A percentile compares a stretch with the other conserved stretches of the same genome.
Conservation (phyloP, 805 yeast species). For the Candida nonsorbophila region DNA sequence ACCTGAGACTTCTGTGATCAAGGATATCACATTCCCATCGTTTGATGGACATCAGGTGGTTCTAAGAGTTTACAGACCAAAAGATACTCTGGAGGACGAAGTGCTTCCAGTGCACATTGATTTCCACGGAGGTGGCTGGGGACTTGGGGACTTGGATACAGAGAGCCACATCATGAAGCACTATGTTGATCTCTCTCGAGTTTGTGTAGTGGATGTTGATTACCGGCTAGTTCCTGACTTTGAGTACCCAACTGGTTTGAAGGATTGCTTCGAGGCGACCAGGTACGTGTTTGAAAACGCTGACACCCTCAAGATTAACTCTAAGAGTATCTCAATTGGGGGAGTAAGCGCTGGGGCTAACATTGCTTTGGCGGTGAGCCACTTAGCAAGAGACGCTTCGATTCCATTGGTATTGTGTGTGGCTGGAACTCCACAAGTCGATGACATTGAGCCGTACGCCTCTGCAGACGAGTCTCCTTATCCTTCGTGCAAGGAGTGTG, state of each 20-base stretch:
- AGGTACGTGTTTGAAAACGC: conserved; percentile 18
- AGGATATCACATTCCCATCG: conserved; percentile 23
- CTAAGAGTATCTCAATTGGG: conserved; percentile 16
- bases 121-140: conserved; percentile 32
- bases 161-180: conserved; percentile 21
- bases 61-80: conserved; percentile 22
- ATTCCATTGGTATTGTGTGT: conserved; percentile 17
- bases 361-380: conserved; percentile 19
- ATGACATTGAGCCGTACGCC: conserved; percentile 16
- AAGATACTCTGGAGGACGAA: conserved; percentile 10
- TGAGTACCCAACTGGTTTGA: conserved; percentile 19
- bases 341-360: conserved; percentile 21
- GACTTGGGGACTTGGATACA: conserved; percentile 22
- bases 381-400: conserved; percentile 17
- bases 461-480: conserved; percentile 20
- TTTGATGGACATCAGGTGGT: conserved; percentile 13
- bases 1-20: conserved; percentile 15
- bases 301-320: conserved; percentile 11
- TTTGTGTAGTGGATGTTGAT: conserved; percentile 25
- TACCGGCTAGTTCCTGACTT: conserved; percentile 23
- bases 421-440: conserved; percentile 26
- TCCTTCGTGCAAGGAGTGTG: conserved; percentile 17
- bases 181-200: conserved; percentile 14
- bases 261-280: conserved; percentile 21
- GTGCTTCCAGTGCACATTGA: conserved; percentile 23